These are phyloP conservation scores for Poronia punctata DNA, from an alignment of 495 filamentous ascomycete genomes.

Conservation along the genomic window DNA sequence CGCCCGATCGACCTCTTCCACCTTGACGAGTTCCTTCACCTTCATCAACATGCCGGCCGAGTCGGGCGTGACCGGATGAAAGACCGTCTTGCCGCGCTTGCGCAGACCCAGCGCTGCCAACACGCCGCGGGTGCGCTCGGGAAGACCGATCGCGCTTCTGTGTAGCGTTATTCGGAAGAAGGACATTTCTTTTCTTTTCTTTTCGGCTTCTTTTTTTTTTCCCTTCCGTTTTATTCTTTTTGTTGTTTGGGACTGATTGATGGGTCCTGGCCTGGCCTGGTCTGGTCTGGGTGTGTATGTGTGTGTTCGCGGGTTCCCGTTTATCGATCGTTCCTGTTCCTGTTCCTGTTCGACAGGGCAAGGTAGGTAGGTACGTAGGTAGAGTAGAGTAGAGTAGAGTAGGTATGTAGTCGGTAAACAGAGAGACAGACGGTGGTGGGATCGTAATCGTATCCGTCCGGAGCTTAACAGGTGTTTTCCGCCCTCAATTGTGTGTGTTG, in stretches of 20 bases:
- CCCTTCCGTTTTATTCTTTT: neutral
- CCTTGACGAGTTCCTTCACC: slow-evolving; percentile 90
- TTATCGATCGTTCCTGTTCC: too few relatives aligned
- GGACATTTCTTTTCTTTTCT: slow-evolving; percentile 52
- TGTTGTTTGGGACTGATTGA: neutral
- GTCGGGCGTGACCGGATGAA: slow-evolving; percentile 76
- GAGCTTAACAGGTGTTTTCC: too few relatives aligned
- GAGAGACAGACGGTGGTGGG: too few relatives aligned
- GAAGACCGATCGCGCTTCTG: slow-evolving; percentile 89
- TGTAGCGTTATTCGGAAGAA: slow-evolving; percentile 95
- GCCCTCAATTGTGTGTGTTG: too few relatives aligned
- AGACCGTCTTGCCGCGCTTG: slow-evolving; percentile 82
- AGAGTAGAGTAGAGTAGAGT: too few relatives aligned
- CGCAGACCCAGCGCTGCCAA: slow-evolving; percentile 84
- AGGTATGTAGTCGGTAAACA: too few relatives aligned
- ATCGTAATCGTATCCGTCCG: too few relatives aligned
- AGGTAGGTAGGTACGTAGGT: too few relatives aligned
- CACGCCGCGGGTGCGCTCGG: slow-evolving; percentile 70
- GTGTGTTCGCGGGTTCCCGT: too few relatives aligned
- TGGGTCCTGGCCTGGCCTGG: too few relatives aligned
- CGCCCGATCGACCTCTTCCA: slow-evolving; percentile 70
- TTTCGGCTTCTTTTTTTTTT: neutral
- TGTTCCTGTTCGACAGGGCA: too few relatives aligned
- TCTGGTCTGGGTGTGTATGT: too few relatives aligned
- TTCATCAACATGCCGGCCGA: slow-evolving; percentile 94